These are phyloP conservation scores for Apostasia ramifera DNA, from an alignment of 106 monocot species.

Conservation along the genomic window DNA sequence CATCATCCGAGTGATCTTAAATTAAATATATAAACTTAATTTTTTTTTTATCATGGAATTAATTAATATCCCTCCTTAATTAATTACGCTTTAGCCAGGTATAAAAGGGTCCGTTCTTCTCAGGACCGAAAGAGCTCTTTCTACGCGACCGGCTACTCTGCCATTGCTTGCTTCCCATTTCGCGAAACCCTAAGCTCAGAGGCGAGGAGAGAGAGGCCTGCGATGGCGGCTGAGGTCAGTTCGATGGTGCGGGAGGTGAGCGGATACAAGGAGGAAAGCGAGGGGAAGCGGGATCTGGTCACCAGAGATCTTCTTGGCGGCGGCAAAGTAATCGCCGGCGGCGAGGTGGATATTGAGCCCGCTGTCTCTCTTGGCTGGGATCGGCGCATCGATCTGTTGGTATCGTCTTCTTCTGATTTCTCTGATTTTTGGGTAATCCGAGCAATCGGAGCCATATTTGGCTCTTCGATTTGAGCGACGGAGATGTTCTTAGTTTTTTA, in stretches of 20 bases:
- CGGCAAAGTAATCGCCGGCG: constrained; percentile 2
- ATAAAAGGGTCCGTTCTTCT: not conserved
- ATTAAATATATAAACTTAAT: not conserved
- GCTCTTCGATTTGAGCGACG: too few relatives aligned
- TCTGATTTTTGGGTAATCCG: not conserved
- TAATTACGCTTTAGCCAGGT: not conserved
- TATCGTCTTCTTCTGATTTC: not conserved
- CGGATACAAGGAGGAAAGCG: constrained; percentile 1
- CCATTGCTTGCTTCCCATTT: not conserved
- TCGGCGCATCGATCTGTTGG: not conserved
- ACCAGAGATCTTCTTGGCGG: constrained; percentile 5
- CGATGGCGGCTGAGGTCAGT: constrained; percentile 6
- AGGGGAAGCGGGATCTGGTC: constrained; percentile 3
- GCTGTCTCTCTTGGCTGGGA: not conserved
- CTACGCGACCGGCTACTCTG: not conserved
- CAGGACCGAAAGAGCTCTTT: not conserved
- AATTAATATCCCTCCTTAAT: not conserved
- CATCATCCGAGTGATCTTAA: not conserved
- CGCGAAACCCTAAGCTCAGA: constrained; percentile 5
- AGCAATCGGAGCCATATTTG: not conserved
- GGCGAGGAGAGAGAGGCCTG: not conserved
- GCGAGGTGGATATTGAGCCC: constrained; percentile 2
- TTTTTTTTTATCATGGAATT: not conserved
- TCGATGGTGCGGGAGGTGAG: constrained; percentile 3
- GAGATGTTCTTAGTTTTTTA: not conserved